These are phyloP conservation scores for Ilyonectria destructans DNA, from an alignment of 2,329 filamentous ascomycete genomes.

Conservation along the genomic window DNA sequence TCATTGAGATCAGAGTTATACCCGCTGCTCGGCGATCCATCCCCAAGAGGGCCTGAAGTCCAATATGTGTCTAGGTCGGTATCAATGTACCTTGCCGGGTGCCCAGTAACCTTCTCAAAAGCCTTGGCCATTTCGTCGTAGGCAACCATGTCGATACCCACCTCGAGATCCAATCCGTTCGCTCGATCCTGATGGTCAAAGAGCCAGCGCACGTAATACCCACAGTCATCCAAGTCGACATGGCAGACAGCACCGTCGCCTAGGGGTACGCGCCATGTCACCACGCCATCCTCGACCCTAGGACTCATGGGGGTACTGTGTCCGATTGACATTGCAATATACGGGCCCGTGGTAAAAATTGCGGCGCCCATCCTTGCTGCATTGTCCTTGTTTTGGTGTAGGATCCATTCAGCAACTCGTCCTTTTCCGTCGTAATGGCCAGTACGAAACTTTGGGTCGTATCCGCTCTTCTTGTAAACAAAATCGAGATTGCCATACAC, in stretches of 20 bases:
- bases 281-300: constrained; percentile 15
- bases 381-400: constrained; percentile 51
- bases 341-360: constrained; percentile 26
- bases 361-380: constrained; percentile 24
- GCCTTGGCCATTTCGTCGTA: constrained; percentile 23
- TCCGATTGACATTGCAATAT: constrained; percentile 30
- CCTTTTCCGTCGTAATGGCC: constrained; percentile 68
- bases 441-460: constrained; percentile 60
- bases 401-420: constrained; percentile 62
- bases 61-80: constrained; percentile 2
- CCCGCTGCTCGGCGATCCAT: neutral
- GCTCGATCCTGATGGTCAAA: constrained; percentile 27
- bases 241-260: constrained; percentile 19
- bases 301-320: neutral
- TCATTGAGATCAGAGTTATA: constrained; percentile 26
- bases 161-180: constrained; percentile 29
- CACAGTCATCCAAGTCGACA: constrained; percentile 36
- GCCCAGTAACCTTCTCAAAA: constrained; percentile 31
- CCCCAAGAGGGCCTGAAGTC: constrained; percentile 9
- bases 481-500: constrained; percentile 68
- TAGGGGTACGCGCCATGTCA: constrained; percentile 33
- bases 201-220: constrained; percentile 30
- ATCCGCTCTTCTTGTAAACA: constrained; percentile 63
- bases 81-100: constrained; percentile 30
- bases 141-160: constrained; percentile 19